These are phyloP conservation scores for Stropharia rugosoannulata DNA, from an alignment of 768 basidiomycete genomes.

Conservation along the genomic window DNA sequence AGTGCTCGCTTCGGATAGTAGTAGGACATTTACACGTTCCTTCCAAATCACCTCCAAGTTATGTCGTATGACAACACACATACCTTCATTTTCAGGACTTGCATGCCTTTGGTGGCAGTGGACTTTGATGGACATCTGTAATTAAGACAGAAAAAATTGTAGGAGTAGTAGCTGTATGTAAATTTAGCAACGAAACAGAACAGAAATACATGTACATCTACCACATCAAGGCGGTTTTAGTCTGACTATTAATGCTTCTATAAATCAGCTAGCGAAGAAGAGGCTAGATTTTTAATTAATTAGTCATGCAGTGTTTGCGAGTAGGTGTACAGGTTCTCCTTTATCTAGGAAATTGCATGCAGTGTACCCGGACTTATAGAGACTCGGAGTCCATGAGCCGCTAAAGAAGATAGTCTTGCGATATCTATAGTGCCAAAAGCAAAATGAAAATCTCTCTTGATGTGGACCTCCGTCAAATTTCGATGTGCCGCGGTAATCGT, in stretches of 20 bases:
- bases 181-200: too few relatives aligned
- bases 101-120: too few relatives aligned
- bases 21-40: too few relatives aligned
- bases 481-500: neutral
- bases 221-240: too few relatives aligned
- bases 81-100: too few relatives aligned
- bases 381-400: neutral
- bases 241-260: neutral
- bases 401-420: neutral
- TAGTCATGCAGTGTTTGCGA: neutral
- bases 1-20: neutral
- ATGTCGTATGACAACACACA: too few relatives aligned
- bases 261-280: neutral
- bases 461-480: neutral
- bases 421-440: neutral
- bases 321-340: too few relatives aligned
- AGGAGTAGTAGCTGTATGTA: too few relatives aligned
- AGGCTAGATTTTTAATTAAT: neutral
- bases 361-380: constrained; percentile 1
- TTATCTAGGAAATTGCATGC: neutral
- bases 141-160: too few relatives aligned
- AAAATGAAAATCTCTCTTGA: neutral
- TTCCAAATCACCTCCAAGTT: too few relatives aligned
- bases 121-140: too few relatives aligned
- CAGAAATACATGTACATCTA: too few relatives aligned